Conservation (phyloP, 2,329 filamentous ascomycete genomes). For the Fusarium sp. region DNA sequence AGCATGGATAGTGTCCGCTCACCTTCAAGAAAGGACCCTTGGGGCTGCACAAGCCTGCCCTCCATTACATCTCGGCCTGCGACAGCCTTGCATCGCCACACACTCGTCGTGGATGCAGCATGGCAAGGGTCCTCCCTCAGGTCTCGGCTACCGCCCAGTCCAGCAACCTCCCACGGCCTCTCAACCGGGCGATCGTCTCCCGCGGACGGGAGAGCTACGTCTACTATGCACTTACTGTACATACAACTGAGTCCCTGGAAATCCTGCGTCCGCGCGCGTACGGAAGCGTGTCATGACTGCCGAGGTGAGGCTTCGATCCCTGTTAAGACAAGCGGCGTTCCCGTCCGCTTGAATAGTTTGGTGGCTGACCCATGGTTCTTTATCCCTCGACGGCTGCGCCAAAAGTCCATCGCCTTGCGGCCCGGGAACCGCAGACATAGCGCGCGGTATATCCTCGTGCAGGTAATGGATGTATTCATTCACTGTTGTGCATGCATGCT, state of each 20-base stretch:
- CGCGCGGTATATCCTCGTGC: not conserved
- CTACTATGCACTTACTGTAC: not conserved
- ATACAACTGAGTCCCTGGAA: slow-evolving; percentile 19
- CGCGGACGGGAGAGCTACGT: slow-evolving; percentile 24
- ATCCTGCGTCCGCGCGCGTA: slow-evolving; percentile 21
- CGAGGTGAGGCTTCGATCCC: slow-evolving; percentile 26
- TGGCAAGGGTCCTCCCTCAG: slow-evolving; percentile 4
- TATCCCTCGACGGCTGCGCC: slow-evolving; percentile 14
- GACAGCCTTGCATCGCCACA: slow-evolving; percentile 13
- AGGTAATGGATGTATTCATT: not conserved
- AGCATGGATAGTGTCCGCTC: not conserved
- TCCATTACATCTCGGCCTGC: slow-evolving; percentile 15
- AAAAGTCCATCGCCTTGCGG: slow-evolving; percentile 8
- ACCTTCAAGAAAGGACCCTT: slow-evolving; percentile 4
- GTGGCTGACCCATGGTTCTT: slow-evolving; percentile 23
- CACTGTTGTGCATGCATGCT: slow-evolving; percentile 6
- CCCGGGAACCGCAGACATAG: not conserved
- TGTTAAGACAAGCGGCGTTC: slow-evolving; percentile 28
- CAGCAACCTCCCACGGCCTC: slow-evolving; percentile 23
- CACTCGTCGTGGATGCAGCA: slow-evolving; percentile 31
- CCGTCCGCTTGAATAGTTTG: slow-evolving; percentile 26
- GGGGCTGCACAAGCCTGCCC: slow-evolving; percentile 12
- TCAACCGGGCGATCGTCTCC: slow-evolving; percentile 31
- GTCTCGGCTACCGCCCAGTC: slow-evolving; percentile 33
- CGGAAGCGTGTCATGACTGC: slow-evolving; percentile 39